phyloP scores from a whole-genome alignment of 2,329 filamentous ascomycete species.

The Ophiostoma piceae region DNA sequence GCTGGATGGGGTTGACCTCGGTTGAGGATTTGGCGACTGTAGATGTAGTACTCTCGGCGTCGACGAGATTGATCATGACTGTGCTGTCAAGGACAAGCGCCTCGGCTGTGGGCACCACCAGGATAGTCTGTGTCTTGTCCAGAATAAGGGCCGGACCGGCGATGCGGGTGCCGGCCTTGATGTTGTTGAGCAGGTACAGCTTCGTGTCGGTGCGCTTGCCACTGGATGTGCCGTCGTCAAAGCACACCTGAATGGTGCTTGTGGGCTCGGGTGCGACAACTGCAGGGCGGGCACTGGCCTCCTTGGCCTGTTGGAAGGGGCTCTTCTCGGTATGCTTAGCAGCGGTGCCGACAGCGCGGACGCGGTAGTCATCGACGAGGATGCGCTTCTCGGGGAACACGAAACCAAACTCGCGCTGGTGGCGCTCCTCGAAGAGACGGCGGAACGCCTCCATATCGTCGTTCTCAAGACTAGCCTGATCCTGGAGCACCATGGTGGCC shows the following conservation, averaged over 20 bases:
- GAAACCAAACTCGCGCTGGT: conserved; percentile 89
- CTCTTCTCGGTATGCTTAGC: conserved; percentile 45
- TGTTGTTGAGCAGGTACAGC: conserved; percentile 72
- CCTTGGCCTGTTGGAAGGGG: conserved; percentile 51
- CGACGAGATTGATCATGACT: conserved; percentile 75
- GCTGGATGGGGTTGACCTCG: conserved; percentile 66
- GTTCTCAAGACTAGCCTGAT: conserved; percentile 32
- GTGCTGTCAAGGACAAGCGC: conserved; percentile 81
- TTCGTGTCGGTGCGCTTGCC: conserved; percentile 69
- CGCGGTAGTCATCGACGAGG: conserved; percentile 83
- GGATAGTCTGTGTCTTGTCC: conserved; percentile 84
- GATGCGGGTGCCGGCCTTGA: conserved; percentile 65
- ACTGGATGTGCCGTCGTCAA: conserved; percentile 51
- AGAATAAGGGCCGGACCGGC: conserved; percentile 78
- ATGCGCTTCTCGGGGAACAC: conserved; percentile 73
- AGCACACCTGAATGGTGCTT: conserved; percentile 64
- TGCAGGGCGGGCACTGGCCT: not conserved
- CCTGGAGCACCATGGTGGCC: conserved; percentile 72
- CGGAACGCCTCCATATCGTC: conserved; percentile 76
- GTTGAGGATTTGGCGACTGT: conserved; percentile 19
- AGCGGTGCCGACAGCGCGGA: conserved; percentile 70
- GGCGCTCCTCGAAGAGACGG: conserved; percentile 75
- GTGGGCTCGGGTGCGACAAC: not conserved
- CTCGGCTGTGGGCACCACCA: conserved; percentile 70
- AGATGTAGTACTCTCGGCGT: conserved; percentile 35